Evolutionary conservation across 2,329 filamentous ascomycete genomes (phyloP).

Genomic region (Colletotrichum tanaceti): DNA sequence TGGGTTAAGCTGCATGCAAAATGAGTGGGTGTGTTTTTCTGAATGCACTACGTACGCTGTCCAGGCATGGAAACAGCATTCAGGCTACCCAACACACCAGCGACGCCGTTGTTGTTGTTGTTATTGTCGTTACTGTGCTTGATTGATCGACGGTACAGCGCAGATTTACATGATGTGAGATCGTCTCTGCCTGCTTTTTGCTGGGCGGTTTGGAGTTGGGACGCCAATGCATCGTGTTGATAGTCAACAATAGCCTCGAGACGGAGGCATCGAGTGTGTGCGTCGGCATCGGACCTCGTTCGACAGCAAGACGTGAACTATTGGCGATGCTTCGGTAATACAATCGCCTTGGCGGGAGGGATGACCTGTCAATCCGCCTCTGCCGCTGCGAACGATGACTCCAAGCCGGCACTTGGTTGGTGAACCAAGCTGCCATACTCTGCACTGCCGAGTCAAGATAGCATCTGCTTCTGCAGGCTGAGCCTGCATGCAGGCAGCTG

Average conservation of each 20-base stretch:
- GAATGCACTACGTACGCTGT: background rate
- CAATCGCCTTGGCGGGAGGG: background rate
- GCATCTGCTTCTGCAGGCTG: background rate
- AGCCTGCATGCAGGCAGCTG: background rate
- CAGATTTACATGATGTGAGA: slow-evolving; percentile 18
- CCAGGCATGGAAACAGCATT: background rate
- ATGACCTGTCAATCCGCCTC: background rate
- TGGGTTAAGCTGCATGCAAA: slow-evolving; percentile 3
- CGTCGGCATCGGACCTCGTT: background rate
- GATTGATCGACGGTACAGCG: slow-evolving; percentile 21
- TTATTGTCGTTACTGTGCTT: background rate
- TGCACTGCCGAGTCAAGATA: background rate
- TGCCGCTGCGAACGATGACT: background rate
- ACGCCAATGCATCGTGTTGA: slow-evolving; percentile 7
- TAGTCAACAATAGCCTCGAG: background rate
- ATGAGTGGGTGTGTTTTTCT: background rate
- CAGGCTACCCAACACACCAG: background rate
- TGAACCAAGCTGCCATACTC: background rate
- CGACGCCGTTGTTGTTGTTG: too few species aligned
- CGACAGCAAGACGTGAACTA: background rate
- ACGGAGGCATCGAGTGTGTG: background rate
- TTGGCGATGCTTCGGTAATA: background rate
- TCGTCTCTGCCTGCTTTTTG: slow-evolving; percentile 15
- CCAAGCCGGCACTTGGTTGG: background rate
- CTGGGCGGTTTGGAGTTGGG: slow-evolving; percentile 8